Evolutionary conservation across 495 filamentous ascomycete genomes (phyloP), one percentile per base, ranked within the genome.

Genomic region (Aspergillus sclerotioniger): DNA sequence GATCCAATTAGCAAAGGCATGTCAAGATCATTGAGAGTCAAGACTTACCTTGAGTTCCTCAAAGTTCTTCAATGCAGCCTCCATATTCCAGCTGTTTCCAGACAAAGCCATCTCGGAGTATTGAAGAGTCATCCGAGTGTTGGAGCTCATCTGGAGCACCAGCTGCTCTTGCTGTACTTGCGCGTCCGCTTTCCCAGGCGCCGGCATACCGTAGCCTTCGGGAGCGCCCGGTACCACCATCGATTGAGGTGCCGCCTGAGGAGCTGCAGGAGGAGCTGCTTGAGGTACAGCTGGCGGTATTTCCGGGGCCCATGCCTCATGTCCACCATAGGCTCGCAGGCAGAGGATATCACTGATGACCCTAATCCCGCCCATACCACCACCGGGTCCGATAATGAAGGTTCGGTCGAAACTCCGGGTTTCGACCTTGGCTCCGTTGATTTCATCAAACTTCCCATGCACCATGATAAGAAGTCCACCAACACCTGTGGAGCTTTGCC

Each of bases 401-500:
- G 85, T 90, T 20, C 93, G 85, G 59, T 93, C 89, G 73, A 96
- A 98, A 62, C 87, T 90, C 59, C 93, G 87, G 4, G 69, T 76
- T 54, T 81, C 79, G 28, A 82, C 80, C 55, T 84, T 81, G 33
- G 81, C 72, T 7, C 76, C 65, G n/a, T 70, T 59, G 8, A 84
- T 70, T 62, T 98, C 93, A 44, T 94, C 84, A 56, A 90, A 96
- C 62, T 92, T 87, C 54, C 92, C 89, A 60, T 93, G 87, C 32
- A 94, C 80, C 45, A 82, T 89, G 64, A 96, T 84, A 19, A 92
- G 80, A 57, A 96, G 79, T 28, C 92, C 92, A 49, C 84, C 86
- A 17, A 91, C 88, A 13, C 88, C 89, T 15, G 71, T 71, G 6
- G 75, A 65, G 53, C 78, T 85, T 52, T 87, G 82, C 9, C 87